Base-by-base conservation (phyloP, 2,329 filamentous ascomycete species). In the Hawksworthiomyces lignivorus region DNA sequence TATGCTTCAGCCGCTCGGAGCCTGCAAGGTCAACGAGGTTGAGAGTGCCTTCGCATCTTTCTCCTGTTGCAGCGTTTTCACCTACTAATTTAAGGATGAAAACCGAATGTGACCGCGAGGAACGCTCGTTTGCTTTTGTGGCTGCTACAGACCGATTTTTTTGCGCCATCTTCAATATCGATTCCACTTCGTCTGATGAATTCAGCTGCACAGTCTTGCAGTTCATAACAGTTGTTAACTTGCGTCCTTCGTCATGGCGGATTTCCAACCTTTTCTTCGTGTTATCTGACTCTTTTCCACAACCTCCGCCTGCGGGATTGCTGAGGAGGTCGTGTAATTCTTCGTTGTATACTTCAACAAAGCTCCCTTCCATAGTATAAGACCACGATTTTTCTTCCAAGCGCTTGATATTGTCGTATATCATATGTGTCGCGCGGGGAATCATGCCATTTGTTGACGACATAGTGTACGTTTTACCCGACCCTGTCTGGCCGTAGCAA, bases 311-410 rank as follows among this genome's bases (percentile, higher is more conserved):
- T 3, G 11, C n/a, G 4, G 68, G 62, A 1, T 70, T 62, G 1
- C 67, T 66, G 11, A 98, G 75, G 12, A 98, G 66, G 59, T 98
- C 92, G 58, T 96, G 88, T 49, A 98, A 73, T 48, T 94, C 92
- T 59, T 98, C 92, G 49, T 98, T 97, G 75, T 98, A 98, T 6
- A 98, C 92, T 58, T 98, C 92, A 12, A 97, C 80, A 56, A 98
- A 98, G 43, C 82, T 89, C 7, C 92, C 92, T 58, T 94, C 86
- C 79, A 98, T 94, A 0, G 75, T 84, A 63, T 98, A 98, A 30
- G 74, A 76, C 92, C 92, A 98, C 19, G 89, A 92, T 59, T 96
- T 94, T 52, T 89, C 86, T 59, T 84, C 81, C 15, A 98, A 70
- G 38, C 82, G 75, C 47, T 81, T 83, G 40, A 94, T 86, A 31